A percentile compares a stretch with the other conserved stretches of the same genome.
phyloP scores from a whole-genome alignment of 78 protist species.

The Monosiga brevicollis region DNA sequence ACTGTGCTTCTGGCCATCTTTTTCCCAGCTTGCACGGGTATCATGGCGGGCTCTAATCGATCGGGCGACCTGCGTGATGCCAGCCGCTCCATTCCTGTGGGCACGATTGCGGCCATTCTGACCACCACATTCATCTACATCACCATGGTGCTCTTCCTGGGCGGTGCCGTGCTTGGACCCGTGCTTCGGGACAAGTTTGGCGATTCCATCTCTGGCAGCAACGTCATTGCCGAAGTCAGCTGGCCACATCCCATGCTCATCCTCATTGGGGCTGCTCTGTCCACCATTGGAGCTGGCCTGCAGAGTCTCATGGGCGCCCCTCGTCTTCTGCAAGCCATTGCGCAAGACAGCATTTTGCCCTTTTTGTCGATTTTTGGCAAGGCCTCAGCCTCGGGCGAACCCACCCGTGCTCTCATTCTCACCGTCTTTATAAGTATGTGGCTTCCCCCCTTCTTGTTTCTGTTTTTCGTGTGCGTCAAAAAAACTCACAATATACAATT shows the following conservation, averaged over 20 bases:
- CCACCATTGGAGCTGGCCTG: conserved; percentile 7
- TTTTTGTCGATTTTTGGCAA: neutral
- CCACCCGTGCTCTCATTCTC: neutral
- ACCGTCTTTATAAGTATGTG: neutral
- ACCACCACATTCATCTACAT: conserved; percentile 1
- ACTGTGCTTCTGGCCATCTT: conserved; percentile 3
- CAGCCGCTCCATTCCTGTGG: conserved; percentile 2
- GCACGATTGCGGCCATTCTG: conserved; percentile 13
- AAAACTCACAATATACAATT: too few species aligned
- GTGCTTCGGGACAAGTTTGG: neutral
- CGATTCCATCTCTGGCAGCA: neutral
- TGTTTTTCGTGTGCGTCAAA: too few species aligned
- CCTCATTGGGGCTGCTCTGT: neutral
- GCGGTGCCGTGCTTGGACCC: neutral
- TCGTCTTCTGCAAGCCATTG: conserved; percentile 7
- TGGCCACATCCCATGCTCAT: conserved; percentile 1
- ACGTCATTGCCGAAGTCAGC: neutral
- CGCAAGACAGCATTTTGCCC: conserved; percentile 10
- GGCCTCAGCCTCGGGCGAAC: neutral
- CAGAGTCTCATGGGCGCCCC: conserved; percentile 15
- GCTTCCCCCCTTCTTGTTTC: too few species aligned
- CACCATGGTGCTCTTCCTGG: neutral
- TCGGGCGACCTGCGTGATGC: conserved; percentile 37
- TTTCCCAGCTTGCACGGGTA: conserved; percentile 49
- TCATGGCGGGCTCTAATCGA: conserved; percentile 60